These are phyloP conservation scores for Penicillium sp. DNA, from an alignment of 2,329 filamentous ascomycete species.

Conservation along the genomic window DNA sequence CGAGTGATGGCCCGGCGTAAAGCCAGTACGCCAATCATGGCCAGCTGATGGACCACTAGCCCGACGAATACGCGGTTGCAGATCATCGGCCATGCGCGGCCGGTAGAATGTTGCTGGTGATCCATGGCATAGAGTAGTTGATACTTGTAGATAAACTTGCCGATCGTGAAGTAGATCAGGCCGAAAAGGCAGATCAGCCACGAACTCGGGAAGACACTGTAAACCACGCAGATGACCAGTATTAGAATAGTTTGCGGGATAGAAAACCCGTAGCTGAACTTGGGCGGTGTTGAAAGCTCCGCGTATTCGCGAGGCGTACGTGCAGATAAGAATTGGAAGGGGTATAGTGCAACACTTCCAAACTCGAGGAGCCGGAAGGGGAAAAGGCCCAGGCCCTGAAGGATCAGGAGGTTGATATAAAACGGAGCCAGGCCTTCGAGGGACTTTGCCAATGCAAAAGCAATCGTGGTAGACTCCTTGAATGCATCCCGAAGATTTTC, in stretches of 20 bases:
- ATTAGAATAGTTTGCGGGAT: slow-evolving; percentile 88
- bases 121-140: slow-evolving; percentile 98
- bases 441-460: slow-evolving; percentile 70
- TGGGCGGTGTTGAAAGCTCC: slow-evolving; percentile 74
- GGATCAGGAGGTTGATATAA: slow-evolving; percentile 89
- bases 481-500: slow-evolving; percentile 68
- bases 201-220: slow-evolving; percentile 78
- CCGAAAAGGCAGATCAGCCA: slow-evolving; percentile 78
- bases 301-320: slow-evolving; percentile 88
- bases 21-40: slow-evolving; percentile 84
- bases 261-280: slow-evolving; percentile 95
- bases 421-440: slow-evolving; percentile 75
- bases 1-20: slow-evolving; percentile 70
- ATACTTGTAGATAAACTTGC: slow-evolving; percentile 59
- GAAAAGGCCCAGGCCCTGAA: slow-evolving; percentile 90
- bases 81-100: slow-evolving; percentile 93
- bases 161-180: slow-evolving; percentile 59
- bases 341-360: slow-evolving; percentile 79
- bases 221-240: slow-evolving; percentile 93
- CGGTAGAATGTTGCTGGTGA: slow-evolving; percentile 69
- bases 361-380: slow-evolving; percentile 90
- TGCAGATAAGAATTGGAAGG: slow-evolving; percentile 72
- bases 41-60: slow-evolving; percentile 82
- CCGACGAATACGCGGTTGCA: slow-evolving; percentile 88
- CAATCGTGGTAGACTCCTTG: slow-evolving; percentile 75